Conservation (phyloP, 805 yeast species). For the Dipodascopsis tothii region DNA sequence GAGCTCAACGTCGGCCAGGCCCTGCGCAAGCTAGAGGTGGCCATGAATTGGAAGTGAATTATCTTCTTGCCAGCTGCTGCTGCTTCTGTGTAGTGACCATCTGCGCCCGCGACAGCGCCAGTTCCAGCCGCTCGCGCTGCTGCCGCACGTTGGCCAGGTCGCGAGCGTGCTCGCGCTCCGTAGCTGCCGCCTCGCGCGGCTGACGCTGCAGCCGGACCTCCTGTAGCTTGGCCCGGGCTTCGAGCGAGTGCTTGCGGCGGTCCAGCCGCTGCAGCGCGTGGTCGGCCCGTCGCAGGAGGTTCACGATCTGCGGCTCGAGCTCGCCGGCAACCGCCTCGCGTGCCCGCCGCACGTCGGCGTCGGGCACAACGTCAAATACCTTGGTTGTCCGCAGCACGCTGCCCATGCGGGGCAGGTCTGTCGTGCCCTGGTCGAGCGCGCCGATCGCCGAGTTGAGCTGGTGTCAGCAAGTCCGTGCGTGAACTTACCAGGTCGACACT, state of each 20-base stretch:
- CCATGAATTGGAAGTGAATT: slow-evolving; percentile 18
- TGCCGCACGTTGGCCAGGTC: slow-evolving; percentile 12
- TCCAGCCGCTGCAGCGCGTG: slow-evolving; percentile 25
- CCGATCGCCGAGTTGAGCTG: slow-evolving; percentile 15
- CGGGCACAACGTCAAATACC: slow-evolving; percentile 29
- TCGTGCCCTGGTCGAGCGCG: slow-evolving; percentile 13
- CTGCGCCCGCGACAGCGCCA: slow-evolving; percentile 18
- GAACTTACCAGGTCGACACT: slow-evolving; percentile 16
- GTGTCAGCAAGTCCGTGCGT: neutral
- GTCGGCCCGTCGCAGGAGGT: slow-evolving; percentile 24
- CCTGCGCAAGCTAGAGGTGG: slow-evolving; percentile 19
- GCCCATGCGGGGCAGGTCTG: slow-evolving; percentile 24
- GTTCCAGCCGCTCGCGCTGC: slow-evolving; percentile 21
- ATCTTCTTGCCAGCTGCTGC: neutral
- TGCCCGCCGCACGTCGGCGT: slow-evolving; percentile 24
- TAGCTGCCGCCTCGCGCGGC: slow-evolving; percentile 1
- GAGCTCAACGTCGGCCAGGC: slow-evolving; percentile 22
- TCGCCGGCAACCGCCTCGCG: slow-evolving; percentile 24
- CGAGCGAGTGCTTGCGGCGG: slow-evolving; percentile 24
- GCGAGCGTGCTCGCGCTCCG: slow-evolving; percentile 3
- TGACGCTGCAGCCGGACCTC: slow-evolving; percentile 25
- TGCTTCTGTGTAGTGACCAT: neutral
- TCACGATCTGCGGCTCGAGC: slow-evolving; percentile 28
- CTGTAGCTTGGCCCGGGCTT: slow-evolving; percentile 27
- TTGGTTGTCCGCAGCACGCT: slow-evolving; percentile 13